Percentiles rank a stretch among this genome's conserved stretches.
phyloP scores from a whole-genome alignment of 1,139 yeast genomes.

The Entelexis sorbosivorans region DNA sequence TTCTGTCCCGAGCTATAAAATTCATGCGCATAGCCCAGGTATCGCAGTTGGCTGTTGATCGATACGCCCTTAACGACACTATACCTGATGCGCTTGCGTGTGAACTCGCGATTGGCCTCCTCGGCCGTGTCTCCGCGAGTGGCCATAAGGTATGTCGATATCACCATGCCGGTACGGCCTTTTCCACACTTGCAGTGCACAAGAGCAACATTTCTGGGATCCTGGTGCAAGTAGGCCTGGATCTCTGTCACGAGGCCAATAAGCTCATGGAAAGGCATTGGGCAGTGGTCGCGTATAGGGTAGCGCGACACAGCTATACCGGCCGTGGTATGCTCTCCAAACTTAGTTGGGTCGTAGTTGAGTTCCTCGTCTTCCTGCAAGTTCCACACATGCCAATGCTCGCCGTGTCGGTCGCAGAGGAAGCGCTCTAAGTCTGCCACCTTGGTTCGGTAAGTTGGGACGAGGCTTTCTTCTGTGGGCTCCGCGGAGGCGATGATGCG shows the following conservation, averaged over 20 bases:
- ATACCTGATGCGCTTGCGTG: conserved; percentile 46
- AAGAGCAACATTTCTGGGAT: conserved; percentile 44
- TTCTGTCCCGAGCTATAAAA: conserved; percentile 26
- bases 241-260: conserved; percentile 40
- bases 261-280: conserved; percentile 53
- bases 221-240: conserved; percentile 33
- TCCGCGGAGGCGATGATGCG: conserved; percentile 60
- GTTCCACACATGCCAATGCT: conserved; percentile 64
- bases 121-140: conserved; percentile 32
- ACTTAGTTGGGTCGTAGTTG: conserved; percentile 33
- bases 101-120: conserved; percentile 44
- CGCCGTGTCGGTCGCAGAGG: conserved; percentile 41
- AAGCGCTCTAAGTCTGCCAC: conserved; percentile 39
- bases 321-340: conserved; percentile 17
- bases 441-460: conserved; percentile 44
- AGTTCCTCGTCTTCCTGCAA: conserved; percentile 51
- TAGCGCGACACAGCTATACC: conserved; percentile 31
- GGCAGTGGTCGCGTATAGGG: conserved; percentile 68
- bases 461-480: conserved; percentile 44
- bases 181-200: conserved; percentile 88
- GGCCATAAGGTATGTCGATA: conserved; percentile 59
- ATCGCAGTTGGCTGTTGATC: conserved; percentile 57
- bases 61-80: conserved; percentile 59
- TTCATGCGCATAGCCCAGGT: conserved; percentile 48
- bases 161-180: conserved; percentile 76